Evolutionary conservation across 148 eudicot species (phyloP).

Genomic region (Suaeda aralocaspica): DNA sequence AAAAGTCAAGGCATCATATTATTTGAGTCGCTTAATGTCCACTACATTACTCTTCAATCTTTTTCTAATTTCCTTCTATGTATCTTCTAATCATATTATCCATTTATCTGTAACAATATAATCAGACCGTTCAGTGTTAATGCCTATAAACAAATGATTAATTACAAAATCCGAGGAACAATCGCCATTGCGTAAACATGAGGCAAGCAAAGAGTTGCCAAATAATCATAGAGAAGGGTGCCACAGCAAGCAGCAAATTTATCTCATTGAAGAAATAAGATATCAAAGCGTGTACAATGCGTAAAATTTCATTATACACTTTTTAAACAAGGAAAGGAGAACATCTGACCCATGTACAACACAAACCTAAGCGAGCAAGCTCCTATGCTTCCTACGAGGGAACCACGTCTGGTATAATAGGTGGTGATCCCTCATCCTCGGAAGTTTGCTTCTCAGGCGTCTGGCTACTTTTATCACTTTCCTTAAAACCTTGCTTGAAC

Average conservation of each 20-base stretch:
- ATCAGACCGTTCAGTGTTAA: too few species aligned
- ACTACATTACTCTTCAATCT: too few species aligned
- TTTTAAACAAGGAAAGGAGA: neutral
- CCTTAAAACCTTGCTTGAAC: conserved; percentile 61
- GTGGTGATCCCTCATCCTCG: conserved; percentile 44
- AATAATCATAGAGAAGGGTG: neutral
- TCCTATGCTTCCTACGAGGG: conserved; percentile 32
- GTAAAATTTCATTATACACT: conserved; percentile 27
- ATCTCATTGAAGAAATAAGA: conserved; percentile 13
- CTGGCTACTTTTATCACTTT: conserved; percentile 26
- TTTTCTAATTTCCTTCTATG: too few species aligned
- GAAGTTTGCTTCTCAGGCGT: conserved; percentile 25
- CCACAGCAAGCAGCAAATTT: conserved; percentile 9
- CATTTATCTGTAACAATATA: too few species aligned
- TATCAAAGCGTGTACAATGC: conserved; percentile 19
- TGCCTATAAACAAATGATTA: too few species aligned
- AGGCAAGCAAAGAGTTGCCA: neutral
- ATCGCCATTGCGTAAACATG: conserved; percentile 1
- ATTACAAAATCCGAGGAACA: neutral
- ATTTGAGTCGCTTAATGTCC: too few species aligned
- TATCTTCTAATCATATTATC: too few species aligned
- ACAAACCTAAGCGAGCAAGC: neutral
- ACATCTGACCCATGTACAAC: conserved; percentile 16
- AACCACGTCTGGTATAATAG: conserved; percentile 59
- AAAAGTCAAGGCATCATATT: too few species aligned